phyloP scores from a whole-genome alignment of 371 early-diverging fungal species.

The Saksenaea vasiformis region DNA sequence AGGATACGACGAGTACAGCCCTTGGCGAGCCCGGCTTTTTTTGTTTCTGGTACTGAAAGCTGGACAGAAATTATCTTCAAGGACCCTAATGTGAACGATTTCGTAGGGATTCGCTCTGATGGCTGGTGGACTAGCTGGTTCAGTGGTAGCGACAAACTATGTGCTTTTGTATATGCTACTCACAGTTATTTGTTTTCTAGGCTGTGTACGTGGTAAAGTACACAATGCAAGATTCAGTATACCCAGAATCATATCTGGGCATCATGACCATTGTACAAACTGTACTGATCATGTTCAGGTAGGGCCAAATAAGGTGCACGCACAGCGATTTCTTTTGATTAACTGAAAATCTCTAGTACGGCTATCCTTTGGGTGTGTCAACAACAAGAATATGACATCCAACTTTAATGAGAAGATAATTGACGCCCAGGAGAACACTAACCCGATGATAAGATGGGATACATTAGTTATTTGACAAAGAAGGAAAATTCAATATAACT shows the following conservation, averaged over 20 bases:
- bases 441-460: background rate
- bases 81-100: background rate
- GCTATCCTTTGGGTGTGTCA: conserved; percentile 19
- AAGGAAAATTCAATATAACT: too few relatives aligned
- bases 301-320: background rate
- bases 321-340: background rate
- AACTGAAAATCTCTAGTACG: conserved; percentile 5
- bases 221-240: conserved; percentile 55
- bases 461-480: too few relatives aligned
- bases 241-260: conserved; percentile 62
- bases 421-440: background rate
- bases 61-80: background rate
- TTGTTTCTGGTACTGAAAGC: conserved; percentile 53
- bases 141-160: conserved; percentile 48
- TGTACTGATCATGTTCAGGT: conserved; percentile 69
- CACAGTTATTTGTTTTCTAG: conserved; percentile 24
- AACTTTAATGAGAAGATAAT: background rate
- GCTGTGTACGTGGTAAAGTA: conserved; percentile 72
- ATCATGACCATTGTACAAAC: conserved; percentile 65
- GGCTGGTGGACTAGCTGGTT: conserved; percentile 75
- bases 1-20: conserved; percentile 37
- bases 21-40: conserved; percentile 65
- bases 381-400: background rate
- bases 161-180: background rate
- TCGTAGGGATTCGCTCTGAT: conserved; percentile 68